A percentile compares a stretch with the other conserved stretches of the same genome.
Evolutionary conservation across 1,284 basidiomycete species (phyloP).

Genomic region (Rhizopogon hawkerae): DNA sequence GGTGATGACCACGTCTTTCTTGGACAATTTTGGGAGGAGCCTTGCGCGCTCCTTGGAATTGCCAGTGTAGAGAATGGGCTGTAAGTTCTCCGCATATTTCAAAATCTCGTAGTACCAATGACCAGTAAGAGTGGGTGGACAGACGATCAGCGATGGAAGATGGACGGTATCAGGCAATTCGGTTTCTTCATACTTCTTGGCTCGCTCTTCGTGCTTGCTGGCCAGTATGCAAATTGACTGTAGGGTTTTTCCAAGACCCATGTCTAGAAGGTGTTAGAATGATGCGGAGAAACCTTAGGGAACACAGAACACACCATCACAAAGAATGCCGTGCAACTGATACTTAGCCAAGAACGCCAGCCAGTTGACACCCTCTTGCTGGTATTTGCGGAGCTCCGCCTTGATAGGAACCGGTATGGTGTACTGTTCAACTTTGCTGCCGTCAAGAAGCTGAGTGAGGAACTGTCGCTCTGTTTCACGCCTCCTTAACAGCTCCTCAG

Average conservation of each 20-base stretch:
- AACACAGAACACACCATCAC: constrained; percentile 66
- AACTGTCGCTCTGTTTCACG: constrained; percentile 88
- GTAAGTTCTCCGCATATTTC: constrained; percentile 85
- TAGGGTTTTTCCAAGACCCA: constrained; percentile 97
- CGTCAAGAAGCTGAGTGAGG: constrained; percentile 89
- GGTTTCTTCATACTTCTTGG: constrained; percentile 59
- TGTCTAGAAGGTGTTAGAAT: constrained; percentile 49
- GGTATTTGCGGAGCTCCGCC: constrained; percentile 93
- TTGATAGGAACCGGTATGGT: constrained; percentile 83
- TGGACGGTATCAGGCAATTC: constrained; percentile 74
- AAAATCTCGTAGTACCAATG: constrained; percentile 99
- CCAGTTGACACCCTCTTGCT: constrained; percentile 99
- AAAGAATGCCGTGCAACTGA: constrained; percentile 95
- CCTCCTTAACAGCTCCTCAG: constrained; percentile 81
- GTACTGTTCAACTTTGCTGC: constrained; percentile 91
- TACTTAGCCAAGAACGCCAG: constrained; percentile 96
- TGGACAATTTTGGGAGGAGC: constrained; percentile 57
- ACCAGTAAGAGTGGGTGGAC: constrained; percentile 93
- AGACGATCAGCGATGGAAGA: constrained; percentile 91
- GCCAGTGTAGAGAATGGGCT: constrained; percentile 86
- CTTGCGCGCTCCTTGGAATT: constrained; percentile 79
- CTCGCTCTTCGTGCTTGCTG: constrained; percentile 87
- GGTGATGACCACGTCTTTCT: constrained; percentile 87
- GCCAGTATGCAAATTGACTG: constrained; percentile 98
- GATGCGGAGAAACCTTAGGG: background rate